Evolutionary conservation across 192 early-diverging fungal species (phyloP).

Genomic region (Coemansia sp.): DNA sequence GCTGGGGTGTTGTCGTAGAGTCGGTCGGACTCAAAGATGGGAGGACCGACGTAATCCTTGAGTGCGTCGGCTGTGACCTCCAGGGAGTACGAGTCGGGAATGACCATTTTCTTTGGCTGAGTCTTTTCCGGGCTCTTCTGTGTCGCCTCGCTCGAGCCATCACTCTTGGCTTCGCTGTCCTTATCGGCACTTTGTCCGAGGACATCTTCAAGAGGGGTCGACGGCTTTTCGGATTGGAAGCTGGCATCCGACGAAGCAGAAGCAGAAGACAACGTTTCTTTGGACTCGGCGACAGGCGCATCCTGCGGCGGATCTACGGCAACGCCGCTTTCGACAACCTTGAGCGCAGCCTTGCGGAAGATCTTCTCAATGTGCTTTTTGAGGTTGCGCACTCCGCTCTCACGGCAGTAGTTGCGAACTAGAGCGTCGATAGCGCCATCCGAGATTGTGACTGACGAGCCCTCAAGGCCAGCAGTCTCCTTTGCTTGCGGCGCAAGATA

Average conservation of each 20-base stretch:
- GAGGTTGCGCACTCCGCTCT: conserved; percentile 95
- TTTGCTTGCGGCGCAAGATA: conserved; percentile 88
- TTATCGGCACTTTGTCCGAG: not conserved
- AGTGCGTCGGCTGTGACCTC: conserved; percentile 68
- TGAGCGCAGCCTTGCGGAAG: conserved; percentile 92
- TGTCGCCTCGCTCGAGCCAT: not conserved
- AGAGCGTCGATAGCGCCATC: conserved; percentile 77
- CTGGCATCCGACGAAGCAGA: not conserved
- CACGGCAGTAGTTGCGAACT: conserved; percentile 91
- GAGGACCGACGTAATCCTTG: conserved; percentile 91
- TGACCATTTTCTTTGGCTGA: conserved; percentile 45
- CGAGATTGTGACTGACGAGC: conserved; percentile 64
- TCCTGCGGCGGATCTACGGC: conserved; percentile 14
- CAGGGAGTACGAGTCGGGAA: conserved; percentile 57
- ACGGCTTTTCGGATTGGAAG: not conserved
- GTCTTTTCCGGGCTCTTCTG: conserved; percentile 8
- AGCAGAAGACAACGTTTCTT: no score
- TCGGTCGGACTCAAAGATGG: conserved; percentile 82
- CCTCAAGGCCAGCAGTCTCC: conserved; percentile 74
- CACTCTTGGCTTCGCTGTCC: not conserved
- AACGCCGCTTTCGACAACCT: conserved; percentile 68
- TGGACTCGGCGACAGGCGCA: no score
- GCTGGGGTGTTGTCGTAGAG: conserved; percentile 88
- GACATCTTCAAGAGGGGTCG: not conserved
- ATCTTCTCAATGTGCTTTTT: conserved; percentile 99